Evolutionary conservation across 306 rosid species (phyloP).

Genomic region (Lathyrus tuberosus): DNA sequence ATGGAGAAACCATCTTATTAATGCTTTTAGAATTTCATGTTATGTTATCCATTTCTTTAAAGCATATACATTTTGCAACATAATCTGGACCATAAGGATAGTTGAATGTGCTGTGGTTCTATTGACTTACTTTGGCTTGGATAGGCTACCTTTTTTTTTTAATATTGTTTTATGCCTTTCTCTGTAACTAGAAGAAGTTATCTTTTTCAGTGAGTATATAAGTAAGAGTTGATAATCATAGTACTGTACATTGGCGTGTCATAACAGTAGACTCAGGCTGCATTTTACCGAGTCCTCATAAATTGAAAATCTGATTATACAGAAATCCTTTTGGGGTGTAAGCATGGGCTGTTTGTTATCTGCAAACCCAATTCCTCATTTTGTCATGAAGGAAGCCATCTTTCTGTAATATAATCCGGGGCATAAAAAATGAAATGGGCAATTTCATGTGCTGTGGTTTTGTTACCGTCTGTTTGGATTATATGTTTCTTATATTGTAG

Average conservation of each 20-base stretch:
- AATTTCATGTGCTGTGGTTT: not conserved
- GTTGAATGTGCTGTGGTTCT: not conserved
- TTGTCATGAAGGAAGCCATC: not conserved
- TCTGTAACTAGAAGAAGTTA: slow-evolving; percentile 15
- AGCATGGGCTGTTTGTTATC: not conserved
- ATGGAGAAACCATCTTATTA: not conserved
- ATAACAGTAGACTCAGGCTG: slow-evolving; percentile 2
- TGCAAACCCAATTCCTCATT: not conserved
- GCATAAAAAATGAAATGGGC: not conserved
- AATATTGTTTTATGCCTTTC: not conserved
- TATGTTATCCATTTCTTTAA: slow-evolving; percentile 28
- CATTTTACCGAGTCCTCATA: slow-evolving; percentile 22
- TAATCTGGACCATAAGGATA: slow-evolving; percentile 13
- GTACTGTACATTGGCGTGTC: not conserved
- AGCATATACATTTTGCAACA: slow-evolving; percentile 8
- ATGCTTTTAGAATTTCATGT: slow-evolving; percentile 15
- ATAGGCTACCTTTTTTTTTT: not conserved
- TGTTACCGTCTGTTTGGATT: not conserved
- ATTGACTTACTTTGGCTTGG: not conserved
- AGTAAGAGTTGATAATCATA: slow-evolving; percentile 1
- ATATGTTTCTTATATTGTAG: not conserved
- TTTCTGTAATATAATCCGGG: slow-evolving; percentile 22
- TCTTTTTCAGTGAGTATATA: not conserved
- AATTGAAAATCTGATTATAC: not conserved
- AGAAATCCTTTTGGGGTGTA: not conserved